Conservation (phyloP, 225 moss, liverwort and hornwort genomes). For the Thuidium tamariscinum region DNA sequence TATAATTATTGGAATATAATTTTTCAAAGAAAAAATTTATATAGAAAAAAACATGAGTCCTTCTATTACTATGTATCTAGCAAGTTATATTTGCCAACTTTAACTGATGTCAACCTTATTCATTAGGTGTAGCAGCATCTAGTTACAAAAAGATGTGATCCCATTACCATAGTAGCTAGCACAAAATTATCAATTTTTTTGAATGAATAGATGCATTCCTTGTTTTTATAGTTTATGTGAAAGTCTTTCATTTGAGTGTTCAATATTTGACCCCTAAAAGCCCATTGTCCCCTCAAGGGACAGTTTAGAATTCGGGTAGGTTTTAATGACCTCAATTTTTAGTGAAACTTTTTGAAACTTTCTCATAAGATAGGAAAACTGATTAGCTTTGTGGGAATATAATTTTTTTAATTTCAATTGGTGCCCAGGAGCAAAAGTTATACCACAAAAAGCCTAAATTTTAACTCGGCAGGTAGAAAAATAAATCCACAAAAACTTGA, state of each 20-base stretch:
- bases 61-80: rapidly evolving
- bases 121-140: neutral
- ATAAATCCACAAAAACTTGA: too few species aligned
- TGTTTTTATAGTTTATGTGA: neutral
- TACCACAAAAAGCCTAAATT: too few species aligned
- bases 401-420: too few species aligned
- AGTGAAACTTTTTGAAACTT: too few species aligned
- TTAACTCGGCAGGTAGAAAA: too few species aligned
- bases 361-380: too few species aligned
- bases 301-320: too few species aligned
- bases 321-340: too few species aligned
- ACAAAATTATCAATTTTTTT: neutral
- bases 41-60: neutral
- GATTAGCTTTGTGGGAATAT: too few species aligned
- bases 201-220: neutral
- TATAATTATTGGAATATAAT: rapidly evolving
- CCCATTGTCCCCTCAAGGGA: too few species aligned
- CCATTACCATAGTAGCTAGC: neutral
- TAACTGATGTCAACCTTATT: neutral
- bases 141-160: neutral
- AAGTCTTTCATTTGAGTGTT: neutral
- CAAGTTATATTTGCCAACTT: neutral
- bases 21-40: neutral
- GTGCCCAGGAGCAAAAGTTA: too few species aligned
- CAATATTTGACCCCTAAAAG: too few species aligned